phyloP scores from a whole-genome alignment of 2,329 filamentous ascomycete genomes.

The Proliferodiscus dingleyae region DNA sequence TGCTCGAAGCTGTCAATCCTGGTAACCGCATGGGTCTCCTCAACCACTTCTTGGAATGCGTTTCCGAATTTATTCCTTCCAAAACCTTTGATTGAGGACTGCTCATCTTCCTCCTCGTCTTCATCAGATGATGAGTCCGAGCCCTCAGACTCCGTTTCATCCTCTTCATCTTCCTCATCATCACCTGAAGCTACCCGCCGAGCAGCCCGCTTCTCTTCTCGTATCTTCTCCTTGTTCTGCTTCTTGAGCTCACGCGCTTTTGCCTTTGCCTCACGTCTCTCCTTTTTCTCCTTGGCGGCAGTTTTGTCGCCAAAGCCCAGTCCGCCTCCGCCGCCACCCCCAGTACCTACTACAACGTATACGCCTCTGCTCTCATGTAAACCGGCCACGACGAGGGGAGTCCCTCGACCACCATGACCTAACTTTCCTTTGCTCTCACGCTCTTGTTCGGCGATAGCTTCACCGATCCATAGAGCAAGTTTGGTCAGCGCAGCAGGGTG shows the following conservation, averaged over 20 bases:
- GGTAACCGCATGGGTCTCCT: conserved; percentile 83
- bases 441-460: conserved; percentile 87
- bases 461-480: conserved; percentile 87
- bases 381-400: conserved; percentile 84
- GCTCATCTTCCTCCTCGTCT: conserved; percentile 52
- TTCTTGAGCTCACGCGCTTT: conserved; percentile 56
- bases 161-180: conserved; percentile 44
- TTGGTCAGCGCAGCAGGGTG: conserved; percentile 92
- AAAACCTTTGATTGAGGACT: conserved; percentile 58
- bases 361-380: conserved; percentile 82
- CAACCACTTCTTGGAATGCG: conserved; percentile 91
- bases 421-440: conserved; percentile 67
- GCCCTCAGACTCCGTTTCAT: conserved; percentile 49
- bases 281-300: conserved; percentile 56
- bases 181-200: no score
- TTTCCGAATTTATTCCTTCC: conserved; percentile 87
- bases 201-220: conserved; percentile 57
- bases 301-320: conserved; percentile 64
- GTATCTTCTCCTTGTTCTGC: conserved; percentile 52
- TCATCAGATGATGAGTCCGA: conserved; percentile 43
- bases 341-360: conserved; percentile 90
- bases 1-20: conserved; percentile 96
- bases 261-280: conserved; percentile 58
- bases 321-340: conserved; percentile 68
- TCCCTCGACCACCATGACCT: conserved; percentile 64